phyloP scores from a whole-genome alignment of 2,329 filamentous ascomycete genomes.

The Hypomyces perniciosus region DNA sequence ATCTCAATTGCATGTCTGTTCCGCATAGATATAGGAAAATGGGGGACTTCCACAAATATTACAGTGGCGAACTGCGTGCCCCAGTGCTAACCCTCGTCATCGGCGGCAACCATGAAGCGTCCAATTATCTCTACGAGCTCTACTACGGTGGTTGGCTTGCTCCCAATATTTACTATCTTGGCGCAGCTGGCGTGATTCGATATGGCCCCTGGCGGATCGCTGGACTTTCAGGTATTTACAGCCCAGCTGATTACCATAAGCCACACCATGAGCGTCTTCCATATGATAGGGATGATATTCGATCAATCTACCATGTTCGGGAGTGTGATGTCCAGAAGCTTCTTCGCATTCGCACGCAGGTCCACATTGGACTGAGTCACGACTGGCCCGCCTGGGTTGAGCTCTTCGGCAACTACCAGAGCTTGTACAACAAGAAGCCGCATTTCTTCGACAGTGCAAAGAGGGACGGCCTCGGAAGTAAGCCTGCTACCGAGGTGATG shows the following conservation, averaged over 20 bases:
- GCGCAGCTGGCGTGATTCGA: neutral
- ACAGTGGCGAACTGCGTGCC: neutral
- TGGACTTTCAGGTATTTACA: neutral
- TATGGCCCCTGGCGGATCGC: neutral
- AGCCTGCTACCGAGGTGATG: neutral
- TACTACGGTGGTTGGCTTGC: neutral
- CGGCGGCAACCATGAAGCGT: neutral
- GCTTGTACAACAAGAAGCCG: neutral
- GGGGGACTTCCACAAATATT: neutral
- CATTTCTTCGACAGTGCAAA: neutral
- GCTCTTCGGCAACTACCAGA: neutral
- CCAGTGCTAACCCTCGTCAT: neutral
- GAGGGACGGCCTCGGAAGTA: neutral
- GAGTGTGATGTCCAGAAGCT: neutral
- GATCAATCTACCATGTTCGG: neutral
- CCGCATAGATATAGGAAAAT: neutral
- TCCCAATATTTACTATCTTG: neutral
- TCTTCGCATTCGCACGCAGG: neutral
- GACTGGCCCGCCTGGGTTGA: neutral
- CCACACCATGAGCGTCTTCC: neutral
- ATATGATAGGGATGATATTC: neutral
- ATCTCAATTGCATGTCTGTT: neutral
- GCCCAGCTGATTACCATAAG: neutral
- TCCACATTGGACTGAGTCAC: neutral
- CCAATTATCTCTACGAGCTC: neutral